Evolutionary conservation across 164 flowering plant genomes (phyloP), one percentile per base, ranked within the genome.

Genomic region (Tetrastigma voinierianum): DNA sequence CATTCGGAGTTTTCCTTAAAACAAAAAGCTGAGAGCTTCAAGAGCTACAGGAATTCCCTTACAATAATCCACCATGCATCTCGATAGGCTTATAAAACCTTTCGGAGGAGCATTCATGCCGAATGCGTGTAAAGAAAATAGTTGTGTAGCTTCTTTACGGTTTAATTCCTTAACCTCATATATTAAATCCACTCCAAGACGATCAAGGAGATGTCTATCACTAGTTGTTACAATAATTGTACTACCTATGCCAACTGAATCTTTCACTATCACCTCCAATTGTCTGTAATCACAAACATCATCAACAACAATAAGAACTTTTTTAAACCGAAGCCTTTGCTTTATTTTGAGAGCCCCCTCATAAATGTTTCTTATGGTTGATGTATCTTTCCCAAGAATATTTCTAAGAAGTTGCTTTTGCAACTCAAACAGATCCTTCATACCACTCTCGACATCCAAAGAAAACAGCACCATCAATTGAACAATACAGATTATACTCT

Each of bases 291-390:
- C 1, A 23, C 54, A 63, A 12, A 77, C 75, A 68, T 77, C 70
- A 65, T 77, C 81, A 32, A 77, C 45, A 59, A 77, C 57, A 21
- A 73, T 53, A 51, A 77, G 65, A 32, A 64, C 72, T 57, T 23
- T 70, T 25, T 48, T 70, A 12, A 10, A 7, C 3, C 44, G 10
- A 0, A 77, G 51, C 24, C 65, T 73, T 2, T 44, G 10, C 56
- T 53, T 62, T 13, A 63, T 67, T 18, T 64, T 4, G 13, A 1
- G 16, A 1, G 17, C 10, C 21, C 68, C 68, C 1, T 14, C 12
- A 9, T n/a, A 17, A 24, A 18, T 43, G 15, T 54, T 20, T 10
- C 16, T 10, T 15, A 61, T 52, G 9, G 5, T n/a, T 7, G 51
- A 13, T 1, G 11, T 24, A 8, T 24, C 24, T 25, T 61, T 60